A percentile compares a stretch with the other conserved stretches of the same genome.
phyloP scores from a whole-genome alignment of 2,329 filamentous ascomycete species.

The Colletotrichum cordylinicola region DNA sequence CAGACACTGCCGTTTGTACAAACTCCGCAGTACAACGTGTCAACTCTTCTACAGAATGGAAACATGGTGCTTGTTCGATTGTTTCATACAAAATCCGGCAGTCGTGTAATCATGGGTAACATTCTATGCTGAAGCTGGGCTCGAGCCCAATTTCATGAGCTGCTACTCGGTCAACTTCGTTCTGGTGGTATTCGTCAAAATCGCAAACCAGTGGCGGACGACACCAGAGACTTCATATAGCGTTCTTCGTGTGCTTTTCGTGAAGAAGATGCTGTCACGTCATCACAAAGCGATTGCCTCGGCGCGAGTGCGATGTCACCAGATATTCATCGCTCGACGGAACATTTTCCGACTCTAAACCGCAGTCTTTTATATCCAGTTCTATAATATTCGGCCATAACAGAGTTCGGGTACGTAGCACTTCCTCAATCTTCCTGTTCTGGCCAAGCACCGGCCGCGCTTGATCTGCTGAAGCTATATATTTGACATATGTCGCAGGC shows the following conservation, averaged over 20 bases:
- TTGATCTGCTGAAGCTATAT: too few relatives aligned
- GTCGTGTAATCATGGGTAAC: background rate
- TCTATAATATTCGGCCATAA: too few relatives aligned
- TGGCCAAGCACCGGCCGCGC: too few relatives aligned
- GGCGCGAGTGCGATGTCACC: too few relatives aligned
- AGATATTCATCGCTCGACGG: too few relatives aligned
- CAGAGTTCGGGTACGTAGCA: too few relatives aligned
- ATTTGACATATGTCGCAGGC: too few relatives aligned
- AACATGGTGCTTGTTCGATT: too few relatives aligned
- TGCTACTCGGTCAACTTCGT: background rate
- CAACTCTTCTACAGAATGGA: background rate
- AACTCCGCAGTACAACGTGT: rapidly evolving
- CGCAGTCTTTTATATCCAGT: too few relatives aligned
- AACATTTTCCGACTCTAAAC: too few relatives aligned
- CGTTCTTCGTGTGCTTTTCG: background rate
- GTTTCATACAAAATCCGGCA: background rate
- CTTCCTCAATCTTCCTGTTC: too few relatives aligned
- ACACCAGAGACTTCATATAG: background rate
- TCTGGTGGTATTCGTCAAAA: background rate
- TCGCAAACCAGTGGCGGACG: background rate
- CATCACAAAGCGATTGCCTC: background rate
- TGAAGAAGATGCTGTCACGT: background rate
- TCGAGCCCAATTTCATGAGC: background rate
- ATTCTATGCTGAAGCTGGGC: too few relatives aligned
- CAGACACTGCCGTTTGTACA: background rate